A percentile compares a stretch with the other conserved stretches of the same genome.
These are phyloP conservation scores for Coemansia sp. DNA, from an alignment of 192 early-diverging fungal species.

Conservation along the genomic window DNA sequence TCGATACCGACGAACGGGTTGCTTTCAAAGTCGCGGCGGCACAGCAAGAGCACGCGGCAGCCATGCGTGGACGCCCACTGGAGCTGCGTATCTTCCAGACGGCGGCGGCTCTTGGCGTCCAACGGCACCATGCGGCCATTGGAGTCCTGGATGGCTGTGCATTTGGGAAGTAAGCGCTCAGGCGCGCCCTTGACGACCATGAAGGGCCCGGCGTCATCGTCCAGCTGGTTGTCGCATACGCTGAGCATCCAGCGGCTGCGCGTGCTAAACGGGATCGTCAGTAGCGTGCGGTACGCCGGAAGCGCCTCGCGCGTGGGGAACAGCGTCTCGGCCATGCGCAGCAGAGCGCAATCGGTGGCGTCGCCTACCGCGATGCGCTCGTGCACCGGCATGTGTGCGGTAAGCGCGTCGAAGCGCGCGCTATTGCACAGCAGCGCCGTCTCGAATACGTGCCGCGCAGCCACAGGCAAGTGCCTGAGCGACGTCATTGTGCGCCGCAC, in stretches of 20 bases:
- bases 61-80: slow-evolving; percentile 56
- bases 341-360: slow-evolving; percentile 81
- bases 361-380: slow-evolving; percentile 73
- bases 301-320: slow-evolving; percentile 10
- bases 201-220: slow-evolving; percentile 19
- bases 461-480: background rate
- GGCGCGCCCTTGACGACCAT: slow-evolving; percentile 80
- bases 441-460: slow-evolving; percentile 39
- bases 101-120: slow-evolving; percentile 28
- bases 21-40: slow-evolving; percentile 31
- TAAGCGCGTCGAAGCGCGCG: slow-evolving; percentile 61
- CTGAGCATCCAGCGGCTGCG: slow-evolving; percentile 71
- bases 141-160: slow-evolving; percentile 42
- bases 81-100: slow-evolving; percentile 48
- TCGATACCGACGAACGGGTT: slow-evolving; percentile 50
- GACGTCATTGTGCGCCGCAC: background rate
- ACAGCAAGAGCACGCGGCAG: slow-evolving; percentile 59
- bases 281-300: slow-evolving; percentile 17
- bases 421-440: slow-evolving; percentile 64
- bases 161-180: slow-evolving; percentile 63
- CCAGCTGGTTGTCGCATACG: slow-evolving; percentile 20
- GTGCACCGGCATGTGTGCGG: slow-evolving; percentile 49
- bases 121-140: slow-evolving; percentile 49
- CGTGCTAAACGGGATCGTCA: slow-evolving; percentile 70
- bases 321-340: slow-evolving; percentile 62